Base-by-base conservation (phyloP, 1,284 basidiomycete species). In the Hypsizygus ulmarius region DNA sequence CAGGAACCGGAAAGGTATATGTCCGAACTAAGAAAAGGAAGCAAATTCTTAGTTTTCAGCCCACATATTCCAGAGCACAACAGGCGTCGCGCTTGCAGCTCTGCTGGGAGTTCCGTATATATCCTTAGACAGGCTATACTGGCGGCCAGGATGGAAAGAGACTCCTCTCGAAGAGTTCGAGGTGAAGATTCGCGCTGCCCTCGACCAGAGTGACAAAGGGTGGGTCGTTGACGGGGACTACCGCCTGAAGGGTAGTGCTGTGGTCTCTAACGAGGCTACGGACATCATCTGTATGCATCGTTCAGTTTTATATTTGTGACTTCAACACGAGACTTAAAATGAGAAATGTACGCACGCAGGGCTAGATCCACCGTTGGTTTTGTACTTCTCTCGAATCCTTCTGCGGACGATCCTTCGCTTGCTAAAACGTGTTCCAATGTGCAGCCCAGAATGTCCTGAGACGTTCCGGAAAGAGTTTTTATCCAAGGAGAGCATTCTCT, bases 281-380 rank as follows among this genome's bases (percentile, higher is more conserved):
- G 82, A 85, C 59, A 61, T 82, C 8, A 74, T 85, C 19, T 84
- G 83, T 85, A 54, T 53, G 77, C 9, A 37, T 36, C 15, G 5
- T 18, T 30, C 37, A 11, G 25, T 15, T 33, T 14, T 66, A 14
- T 30, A 11, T 2, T 2, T 11, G 29, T 28, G 33, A 16, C 46
- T 32, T 29, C 42, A 30, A 18, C 33, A 1, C 28, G 18, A 2
- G 35, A 16, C n/a, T 33, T 9, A 25, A 32, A 3, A 25, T 33
- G 7, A 8, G 16, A 33, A 30, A 10, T 30, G 39, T 28, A 18
- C 12, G 35, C 14, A 12, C 34, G 16, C 49, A 84, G 82, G 82
- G 84, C 67, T 85, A 16, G 81, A 84, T 57, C 81, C 81, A 12
- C 84, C 84, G 7, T 66, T 85, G 37, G 19, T 64, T 6, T 62